Base-by-base conservation (phyloP, 1,284 basidiomycete genomes). In the Cutaneotrichosporon mucoides region DNA sequence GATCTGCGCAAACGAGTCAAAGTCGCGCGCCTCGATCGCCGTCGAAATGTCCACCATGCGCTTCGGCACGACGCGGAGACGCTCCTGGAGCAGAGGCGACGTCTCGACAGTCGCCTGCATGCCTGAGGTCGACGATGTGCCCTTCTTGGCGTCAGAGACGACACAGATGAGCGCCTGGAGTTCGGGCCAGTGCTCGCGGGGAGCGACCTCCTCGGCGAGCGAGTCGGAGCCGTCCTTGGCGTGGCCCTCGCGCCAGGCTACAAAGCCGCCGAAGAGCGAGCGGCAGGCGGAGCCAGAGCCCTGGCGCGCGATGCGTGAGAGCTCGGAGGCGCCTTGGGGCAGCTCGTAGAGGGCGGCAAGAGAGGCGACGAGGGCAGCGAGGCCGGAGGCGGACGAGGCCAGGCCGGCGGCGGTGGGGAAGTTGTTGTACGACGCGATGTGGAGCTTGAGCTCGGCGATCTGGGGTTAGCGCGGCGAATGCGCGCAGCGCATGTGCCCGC, bases 371-470 rank as follows among this genome's bases (percentile, higher is more conserved):
- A 99, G 87, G 0, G 95, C 96, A 1, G 96, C 95, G 67, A 99
- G 95, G 11, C 95, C 95, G 0, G 94, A 92, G 0, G 96, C 95
- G 36, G 93, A 97, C 0, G 95, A 98, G 0, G 96, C 95, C 42
- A 99, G 87, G 10, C 95, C 96, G 0, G 95, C 96, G 7, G 96
- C 96, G 5, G 95, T 99, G 33, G 95, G 95, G 83, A 99, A 99
- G 82, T 99, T 99, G 85, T 99, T 99, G 81, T 87, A 88, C 9
- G 94, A 98, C 61, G 86, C 86, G 66, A 99, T 93, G 79, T 91
- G 90, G 2, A 96, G 84, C 36, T 83, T 80, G 76, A 82, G 88
- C 13, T 82, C 73, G 0, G 92, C 88, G 54, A 95, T 79, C 88
- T 92, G 63, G 9, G 15, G 53, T 60, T 42, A 52, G 43, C 45